Evolutionary conservation across 164 flowering plant species (phyloP), one percentile per base, ranked within the genome.

Genomic region (Sedum album): DNA sequence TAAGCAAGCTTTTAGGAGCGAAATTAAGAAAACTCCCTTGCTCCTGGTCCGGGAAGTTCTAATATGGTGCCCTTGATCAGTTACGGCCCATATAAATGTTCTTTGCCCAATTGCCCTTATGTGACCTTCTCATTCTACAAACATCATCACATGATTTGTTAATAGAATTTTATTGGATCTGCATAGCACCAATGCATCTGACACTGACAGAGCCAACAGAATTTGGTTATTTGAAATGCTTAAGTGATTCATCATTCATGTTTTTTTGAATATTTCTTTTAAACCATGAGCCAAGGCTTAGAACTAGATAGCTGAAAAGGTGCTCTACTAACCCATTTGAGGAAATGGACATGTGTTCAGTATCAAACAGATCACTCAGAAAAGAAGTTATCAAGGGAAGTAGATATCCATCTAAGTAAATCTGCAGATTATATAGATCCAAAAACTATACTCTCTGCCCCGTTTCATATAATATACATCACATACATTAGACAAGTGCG

Each of bases 21-120:
- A 55, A 42, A n/a, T 28, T 68, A 17, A 41, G 36, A 25, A 28
- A n/a, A 14, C 44, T 51, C 60, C 74, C 69, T 72, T 70, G 65
- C 66, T 60, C 66, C 41, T 30, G 60, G 55, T 68, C 65, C 20
- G 68, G 31, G 2, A 51, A 70, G 65, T 51, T 49, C 73, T 68
- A 70, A 70, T 21, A 65, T 53, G 72, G 35, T 62, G 66, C 63
- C 69, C 65, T 71, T 57, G 55, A n/a, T n/a, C n/a, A 49, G 31
- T 51, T 51, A 68, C 36, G 35, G 66, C 66, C 69, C 70, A 72
- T 66, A 33, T 31, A 75, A 31, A 4, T 26, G 4, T 28, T 51
- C 25, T 72, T 69, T 42, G 17, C 31, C 42, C 61, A 35, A 35
- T 3, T 35, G 38, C n/a, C n/a, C n/a, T 55, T 57, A 25, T 11